These are phyloP conservation scores for Colletotrichum sp. DNA, from an alignment of 2,329 filamentous ascomycete species.

Conservation along the genomic window DNA sequence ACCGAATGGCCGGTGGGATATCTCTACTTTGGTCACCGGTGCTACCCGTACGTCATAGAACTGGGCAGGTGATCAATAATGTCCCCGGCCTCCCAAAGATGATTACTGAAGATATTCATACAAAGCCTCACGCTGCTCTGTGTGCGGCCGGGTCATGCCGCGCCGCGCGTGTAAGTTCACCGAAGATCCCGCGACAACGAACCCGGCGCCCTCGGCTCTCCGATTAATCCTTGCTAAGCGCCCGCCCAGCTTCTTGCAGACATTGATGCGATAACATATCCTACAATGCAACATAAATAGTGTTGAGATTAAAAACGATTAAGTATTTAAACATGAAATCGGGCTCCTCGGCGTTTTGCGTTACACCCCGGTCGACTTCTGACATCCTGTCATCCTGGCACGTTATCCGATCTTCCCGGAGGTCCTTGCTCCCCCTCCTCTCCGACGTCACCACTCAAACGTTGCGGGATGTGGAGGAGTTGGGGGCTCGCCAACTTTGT, in stretches of 20 bases:
- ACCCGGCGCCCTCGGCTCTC: not conserved
- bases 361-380: not conserved
- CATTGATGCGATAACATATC: not conserved
- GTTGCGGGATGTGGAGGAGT: not conserved
- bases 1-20: not conserved
- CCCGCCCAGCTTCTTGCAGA: not conserved
- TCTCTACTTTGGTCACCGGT: not conserved
- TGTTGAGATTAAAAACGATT: not conserved
- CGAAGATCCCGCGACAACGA: not conserved
- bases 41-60: not conserved
- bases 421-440: not conserved
- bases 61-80: not conserved
- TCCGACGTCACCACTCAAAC: not conserved
- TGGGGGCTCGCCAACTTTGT: not conserved
- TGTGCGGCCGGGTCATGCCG: not conserved
- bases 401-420: not conserved
- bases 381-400: not conserved
- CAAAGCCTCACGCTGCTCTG: not conserved
- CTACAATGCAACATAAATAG: not conserved
- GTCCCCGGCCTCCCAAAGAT: rapidly evolving
- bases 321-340: not conserved
- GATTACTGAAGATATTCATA: not conserved
- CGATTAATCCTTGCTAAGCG: not conserved
- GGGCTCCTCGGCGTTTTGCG: not conserved
- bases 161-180: not conserved